A percentile compares a stretch with the other conserved stretches of the same genome.
Evolutionary conservation across 2,329 filamentous ascomycete species (phyloP).

Genomic region (Exophiala dermatitidis): DNA sequence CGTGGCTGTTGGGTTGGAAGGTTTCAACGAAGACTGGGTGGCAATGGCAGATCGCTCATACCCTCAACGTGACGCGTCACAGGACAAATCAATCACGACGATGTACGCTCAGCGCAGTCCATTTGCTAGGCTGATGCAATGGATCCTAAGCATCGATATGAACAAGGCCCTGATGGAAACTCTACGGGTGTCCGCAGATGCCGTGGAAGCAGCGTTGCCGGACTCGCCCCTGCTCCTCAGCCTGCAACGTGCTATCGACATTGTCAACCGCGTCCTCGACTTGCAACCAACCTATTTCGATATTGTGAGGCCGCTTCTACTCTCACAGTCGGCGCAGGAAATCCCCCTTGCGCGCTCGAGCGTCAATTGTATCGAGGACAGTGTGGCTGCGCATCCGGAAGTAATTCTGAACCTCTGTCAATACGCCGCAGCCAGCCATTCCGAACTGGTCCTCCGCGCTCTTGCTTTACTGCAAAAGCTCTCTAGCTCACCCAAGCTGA

Average conservation of each 20-base stretch:
- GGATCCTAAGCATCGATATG: conserved; percentile 92
- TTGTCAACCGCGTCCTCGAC: conserved; percentile 74
- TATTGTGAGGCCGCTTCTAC: conserved; percentile 71
- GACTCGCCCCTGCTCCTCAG: conserved; percentile 77
- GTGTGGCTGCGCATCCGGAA: conserved; percentile 69
- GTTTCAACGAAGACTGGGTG: conserved; percentile 91
- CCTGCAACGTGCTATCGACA: conserved; percentile 70
- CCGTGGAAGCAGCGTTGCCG: conserved; percentile 63
- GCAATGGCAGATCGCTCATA: conserved; percentile 18
- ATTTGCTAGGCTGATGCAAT: conserved; percentile 92
- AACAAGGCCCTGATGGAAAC: conserved; percentile 69
- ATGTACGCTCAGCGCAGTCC: conserved; percentile 83
- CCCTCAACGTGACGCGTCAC: conserved; percentile 5
- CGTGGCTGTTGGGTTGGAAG: conserved; percentile 66
- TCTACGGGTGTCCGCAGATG: conserved; percentile 66
- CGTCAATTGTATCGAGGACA: conserved; percentile 71
- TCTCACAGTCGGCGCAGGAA: conserved; percentile 10
- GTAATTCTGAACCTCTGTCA: conserved; percentile 76
- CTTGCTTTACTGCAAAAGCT: conserved; percentile 79
- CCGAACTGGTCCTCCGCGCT: conserved; percentile 70
- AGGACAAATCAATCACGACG: conserved; percentile 35
- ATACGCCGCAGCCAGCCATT: conserved; percentile 78
- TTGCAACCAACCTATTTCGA: conserved; percentile 88
- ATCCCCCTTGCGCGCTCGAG: conserved; percentile 33
- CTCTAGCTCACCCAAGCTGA: conserved; percentile 73